A percentile compares a stretch with the other conserved stretches of the same genome.
phyloP scores from a whole-genome alignment of 257 asterid genomes.

The Solanum corneliomulleri region DNA sequence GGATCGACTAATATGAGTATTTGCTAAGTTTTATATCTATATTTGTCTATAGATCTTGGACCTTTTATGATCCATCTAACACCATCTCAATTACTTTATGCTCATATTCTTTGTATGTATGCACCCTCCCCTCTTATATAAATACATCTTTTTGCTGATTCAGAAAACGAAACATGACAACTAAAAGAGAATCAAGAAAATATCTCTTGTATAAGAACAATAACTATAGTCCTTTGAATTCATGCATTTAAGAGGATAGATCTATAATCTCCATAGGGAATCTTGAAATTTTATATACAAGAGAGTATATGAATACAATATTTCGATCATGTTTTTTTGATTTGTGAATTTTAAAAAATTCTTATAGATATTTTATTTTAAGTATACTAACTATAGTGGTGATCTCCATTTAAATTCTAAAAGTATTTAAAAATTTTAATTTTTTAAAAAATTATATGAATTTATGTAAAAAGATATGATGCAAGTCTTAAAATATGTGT shows the following conservation, averaged over 20 bases:
- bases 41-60: neutral
- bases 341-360: neutral
- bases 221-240: neutral
- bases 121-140: neutral
- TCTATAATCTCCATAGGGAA: neutral
- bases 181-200: rapidly evolving
- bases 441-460: too few species aligned
- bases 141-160: too few species aligned
- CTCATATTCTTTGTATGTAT: neutral
- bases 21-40: neutral
- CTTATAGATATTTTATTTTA: neutral
- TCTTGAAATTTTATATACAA: neutral
- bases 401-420: neutral
- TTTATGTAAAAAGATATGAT: too few species aligned
- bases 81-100: neutral
- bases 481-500: neutral
- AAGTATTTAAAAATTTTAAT: neutral
- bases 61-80: neutral
- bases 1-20: neutral
- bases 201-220: rapidly evolving
- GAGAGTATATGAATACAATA: neutral
- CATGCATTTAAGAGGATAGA: neutral
- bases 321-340: neutral
- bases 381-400: neutral
- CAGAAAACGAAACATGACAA: too few species aligned